Evolutionary conservation across 768 basidiomycete genomes (phyloP), one percentile per base, ranked within the genome.

Genomic region (Pleurotus giganteus): DNA sequence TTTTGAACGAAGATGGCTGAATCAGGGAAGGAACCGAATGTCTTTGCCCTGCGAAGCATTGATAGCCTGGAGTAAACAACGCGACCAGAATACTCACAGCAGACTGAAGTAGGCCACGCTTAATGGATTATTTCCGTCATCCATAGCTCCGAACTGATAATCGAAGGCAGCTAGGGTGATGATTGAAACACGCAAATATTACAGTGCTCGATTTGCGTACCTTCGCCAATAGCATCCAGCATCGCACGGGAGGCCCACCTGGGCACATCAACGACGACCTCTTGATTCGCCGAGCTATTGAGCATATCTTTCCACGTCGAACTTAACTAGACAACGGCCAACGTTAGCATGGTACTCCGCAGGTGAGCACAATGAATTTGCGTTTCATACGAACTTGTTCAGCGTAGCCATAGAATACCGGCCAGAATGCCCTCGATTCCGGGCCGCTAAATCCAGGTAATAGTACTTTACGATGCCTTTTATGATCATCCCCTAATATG

Each of bases 101-200:
- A 77, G 47, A 41, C 67, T 72, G 23, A 62, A 57, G 54, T 71
- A 78, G 1, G 69, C 71, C 12, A 66, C 63, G 21, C 68, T 70
- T 17, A 79, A 68, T 32, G 65, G 62, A 53, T 74, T 75, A 19
- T 71, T 63, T 12, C 59, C 64, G 49, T 74, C 62, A 13, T 76
- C 71, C 57, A 75, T 59, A 2, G 69, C 68, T 11, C 69, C 71
- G 34, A 82, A 81, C 24, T 69, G 70, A 58, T 81, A 74, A 52
- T 80, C 80, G 57, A 82, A 82, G 36, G 77, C 79, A 47, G 75
- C 80, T 76, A 17, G 12, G n/a, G n/a, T n/a, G n/a, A n/a, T n/a
- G n/a, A n/a, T n/a, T n/a, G n/a, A n/a, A n/a, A n/a, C n/a, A n/a
- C n/a, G n/a, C n/a, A n/a, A n/a, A n/a, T n/a, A n/a, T n/a, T n/a